phyloP scores from a whole-genome alignment of 371 early-diverging fungal genomes.

The Nosema bombycis region DNA sequence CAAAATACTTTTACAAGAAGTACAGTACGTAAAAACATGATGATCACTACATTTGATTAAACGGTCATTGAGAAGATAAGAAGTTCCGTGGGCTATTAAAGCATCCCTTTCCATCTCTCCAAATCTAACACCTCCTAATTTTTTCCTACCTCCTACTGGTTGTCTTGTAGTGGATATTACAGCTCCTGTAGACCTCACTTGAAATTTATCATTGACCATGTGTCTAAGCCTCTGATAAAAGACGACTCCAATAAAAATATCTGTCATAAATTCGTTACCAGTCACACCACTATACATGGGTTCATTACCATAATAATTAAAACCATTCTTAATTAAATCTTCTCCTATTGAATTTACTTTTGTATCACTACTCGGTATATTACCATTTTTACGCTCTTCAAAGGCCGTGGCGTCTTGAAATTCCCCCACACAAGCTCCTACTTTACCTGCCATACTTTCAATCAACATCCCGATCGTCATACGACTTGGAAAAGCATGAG shows the following conservation, averaged over 20 bases:
- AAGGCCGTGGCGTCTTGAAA: constrained; percentile 91
- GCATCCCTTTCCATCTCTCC: constrained; percentile 99
- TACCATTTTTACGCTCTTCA: constrained; percentile 53
- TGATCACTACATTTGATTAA: constrained; percentile 96
- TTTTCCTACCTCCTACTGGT: constrained; percentile 95
- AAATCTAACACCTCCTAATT: constrained; percentile 93
- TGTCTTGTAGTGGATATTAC: constrained; percentile 90
- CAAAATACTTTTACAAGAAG: constrained; percentile 49
- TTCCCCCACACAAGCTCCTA: constrained; percentile 82
- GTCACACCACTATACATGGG: constrained; percentile 96
- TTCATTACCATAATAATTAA: constrained; percentile 94
- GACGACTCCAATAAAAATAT: constrained; percentile 97
- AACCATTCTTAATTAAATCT: constrained; percentile 79
- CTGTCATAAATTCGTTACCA: constrained; percentile 88
- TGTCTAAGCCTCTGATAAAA: constrained; percentile 98
- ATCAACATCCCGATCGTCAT: constrained; percentile 99
- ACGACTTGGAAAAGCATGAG: constrained; percentile 98
- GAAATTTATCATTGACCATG: constrained; percentile 99
- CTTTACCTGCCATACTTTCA: constrained; percentile 91
- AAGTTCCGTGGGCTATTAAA: constrained; percentile 90
- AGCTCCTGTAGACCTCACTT: constrained; percentile 94
- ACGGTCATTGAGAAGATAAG: constrained; percentile 87
- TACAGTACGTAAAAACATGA: constrained; percentile 65
- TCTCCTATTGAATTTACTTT: constrained; percentile 73
- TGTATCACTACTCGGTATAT: constrained; percentile 47